Conservation (phyloP, 805 yeast genomes). For the Saccharomycopsis malanga region DNA sequence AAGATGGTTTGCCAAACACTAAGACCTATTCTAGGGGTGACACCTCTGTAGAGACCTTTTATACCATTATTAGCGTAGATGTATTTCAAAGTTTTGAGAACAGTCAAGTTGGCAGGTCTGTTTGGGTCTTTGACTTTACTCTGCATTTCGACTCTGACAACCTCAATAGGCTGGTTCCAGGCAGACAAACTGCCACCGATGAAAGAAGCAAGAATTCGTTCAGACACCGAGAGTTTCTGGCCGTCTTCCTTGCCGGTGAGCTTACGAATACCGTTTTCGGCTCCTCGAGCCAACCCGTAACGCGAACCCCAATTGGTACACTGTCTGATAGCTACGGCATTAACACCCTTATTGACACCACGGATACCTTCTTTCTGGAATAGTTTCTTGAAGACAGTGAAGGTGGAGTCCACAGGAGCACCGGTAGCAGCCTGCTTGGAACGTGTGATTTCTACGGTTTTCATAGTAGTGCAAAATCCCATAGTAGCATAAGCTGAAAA, state of each 20-base stretch:
- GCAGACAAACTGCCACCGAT: slow-evolving; percentile 97
- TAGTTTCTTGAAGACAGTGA: slow-evolving; percentile 81
- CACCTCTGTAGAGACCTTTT: slow-evolving; percentile 91
- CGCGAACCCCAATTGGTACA: slow-evolving; percentile 99
- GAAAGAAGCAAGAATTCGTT: slow-evolving; percentile 78
- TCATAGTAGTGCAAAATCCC: slow-evolving; percentile 99
- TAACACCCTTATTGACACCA: slow-evolving; percentile 96
- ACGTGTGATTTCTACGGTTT: slow-evolving; percentile 95
- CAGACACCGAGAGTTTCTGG: slow-evolving; percentile 60
- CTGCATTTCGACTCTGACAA: slow-evolving; percentile 97
- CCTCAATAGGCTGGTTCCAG: slow-evolving; percentile 99
- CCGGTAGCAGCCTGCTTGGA: slow-evolving; percentile 69
- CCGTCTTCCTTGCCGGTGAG: slow-evolving; percentile 53
- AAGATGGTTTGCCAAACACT: slow-evolving; percentile 98
- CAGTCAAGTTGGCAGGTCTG: slow-evolving; percentile 87
- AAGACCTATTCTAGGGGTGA: slow-evolving; percentile 91
- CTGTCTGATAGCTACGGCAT: slow-evolving; percentile 98
- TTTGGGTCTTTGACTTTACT: slow-evolving; percentile 89
- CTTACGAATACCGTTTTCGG: slow-evolving; percentile 75
- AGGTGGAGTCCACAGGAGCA: slow-evolving; percentile 63
- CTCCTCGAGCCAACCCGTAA: slow-evolving; percentile 85
- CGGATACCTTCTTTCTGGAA: slow-evolving; percentile 80
- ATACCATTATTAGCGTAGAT: slow-evolving; percentile 78
- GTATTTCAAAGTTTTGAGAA: slow-evolving; percentile 68
- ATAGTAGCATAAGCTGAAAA: slow-evolving; percentile 72